Conservation (phyloP, 2,329 filamentous ascomycete species). For the Penicillium sp. region DNA sequence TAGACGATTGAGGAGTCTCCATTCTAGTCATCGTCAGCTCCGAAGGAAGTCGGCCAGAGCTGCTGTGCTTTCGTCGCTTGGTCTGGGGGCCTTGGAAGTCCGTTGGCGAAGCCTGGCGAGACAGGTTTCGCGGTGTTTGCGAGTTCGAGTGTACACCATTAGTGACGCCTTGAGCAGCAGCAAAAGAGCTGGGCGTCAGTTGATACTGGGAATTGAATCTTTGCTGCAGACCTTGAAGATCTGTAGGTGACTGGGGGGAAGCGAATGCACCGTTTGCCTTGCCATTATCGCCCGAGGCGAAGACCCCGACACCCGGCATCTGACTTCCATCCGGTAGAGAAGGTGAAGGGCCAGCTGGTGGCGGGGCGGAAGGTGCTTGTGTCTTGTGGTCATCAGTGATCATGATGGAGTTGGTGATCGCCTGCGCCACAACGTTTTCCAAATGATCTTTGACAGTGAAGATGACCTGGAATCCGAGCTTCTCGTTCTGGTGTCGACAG, state of each 20-base stretch:
- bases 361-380: slow-evolving; percentile 57
- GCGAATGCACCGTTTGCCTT: slow-evolving; percentile 34
- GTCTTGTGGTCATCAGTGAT: slow-evolving; percentile 99
- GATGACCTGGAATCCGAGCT: slow-evolving; percentile 89
- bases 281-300: slow-evolving; percentile 44
- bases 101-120: slow-evolving; percentile 74
- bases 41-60: slow-evolving; percentile 70
- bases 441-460: slow-evolving; percentile 88
- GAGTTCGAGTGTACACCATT: slow-evolving; percentile 50
- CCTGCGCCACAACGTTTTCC: slow-evolving; percentile 79
- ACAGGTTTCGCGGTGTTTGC: slow-evolving; percentile 67
- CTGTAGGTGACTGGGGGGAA: slow-evolving; percentile 55
- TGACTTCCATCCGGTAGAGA: slow-evolving; percentile 47
- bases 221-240: slow-evolving; percentile 66
- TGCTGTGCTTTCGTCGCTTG: slow-evolving; percentile 84
- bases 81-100: slow-evolving; percentile 68
- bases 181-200: slow-evolving; percentile 47
- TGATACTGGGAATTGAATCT: slow-evolving; percentile 55
- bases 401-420: slow-evolving; percentile 86
- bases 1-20: slow-evolving; percentile 60
- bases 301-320: slow-evolving; percentile 53
- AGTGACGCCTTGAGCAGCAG: slow-evolving; percentile 46
- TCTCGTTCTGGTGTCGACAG: slow-evolving; percentile 93
- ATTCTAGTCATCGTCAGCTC: slow-evolving; percentile 82
- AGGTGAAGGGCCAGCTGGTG: slow-evolving; percentile 43